These are phyloP conservation scores for Colletotrichum somersetense DNA, from an alignment of 2,329 filamentous ascomycete genomes.

Conservation along the genomic window DNA sequence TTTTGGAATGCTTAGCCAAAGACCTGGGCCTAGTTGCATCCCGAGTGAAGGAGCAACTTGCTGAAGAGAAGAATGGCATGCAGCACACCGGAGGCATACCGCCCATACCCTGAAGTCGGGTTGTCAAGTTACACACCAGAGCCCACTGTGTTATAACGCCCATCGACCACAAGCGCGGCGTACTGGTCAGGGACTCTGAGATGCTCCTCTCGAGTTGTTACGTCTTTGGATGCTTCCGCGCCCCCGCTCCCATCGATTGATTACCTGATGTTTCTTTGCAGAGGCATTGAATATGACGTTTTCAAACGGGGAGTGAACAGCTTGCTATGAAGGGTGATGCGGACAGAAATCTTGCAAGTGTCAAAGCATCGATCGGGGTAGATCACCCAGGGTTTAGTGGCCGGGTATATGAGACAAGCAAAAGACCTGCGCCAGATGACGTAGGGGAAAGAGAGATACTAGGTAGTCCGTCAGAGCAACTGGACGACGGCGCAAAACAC, in stretches of 20 bases:
- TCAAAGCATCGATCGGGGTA: too few species aligned
- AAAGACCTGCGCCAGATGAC: too few species aligned
- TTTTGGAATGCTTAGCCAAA: not conserved
- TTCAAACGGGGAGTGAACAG: too few species aligned
- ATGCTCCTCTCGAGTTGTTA: not conserved
- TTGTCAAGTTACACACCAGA: not conserved
- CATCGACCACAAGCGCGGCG: not conserved
- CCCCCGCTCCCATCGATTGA: too few species aligned
- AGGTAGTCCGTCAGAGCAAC: not conserved
- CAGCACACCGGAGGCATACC: not conserved
- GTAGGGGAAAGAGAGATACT: not conserved
- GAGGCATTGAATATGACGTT: not conserved
- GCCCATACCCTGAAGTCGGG: not conserved
- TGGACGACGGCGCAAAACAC: too few species aligned
- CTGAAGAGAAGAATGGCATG: not conserved
- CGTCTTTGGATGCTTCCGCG: not conserved
- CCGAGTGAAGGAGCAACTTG: not conserved
- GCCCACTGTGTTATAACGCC: not conserved
- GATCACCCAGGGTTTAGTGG: too few species aligned
- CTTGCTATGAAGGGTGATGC: too few species aligned
- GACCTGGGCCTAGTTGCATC: not conserved
- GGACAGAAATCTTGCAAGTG: too few species aligned
- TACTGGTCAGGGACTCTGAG: not conserved
- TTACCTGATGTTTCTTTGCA: not conserved
- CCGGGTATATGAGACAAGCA: too few species aligned